A percentile compares a stretch with the other conserved stretches of the same genome.
phyloP scores from a whole-genome alignment of 2,329 filamentous ascomycete species.

The Drechslerella dactyloides region DNA sequence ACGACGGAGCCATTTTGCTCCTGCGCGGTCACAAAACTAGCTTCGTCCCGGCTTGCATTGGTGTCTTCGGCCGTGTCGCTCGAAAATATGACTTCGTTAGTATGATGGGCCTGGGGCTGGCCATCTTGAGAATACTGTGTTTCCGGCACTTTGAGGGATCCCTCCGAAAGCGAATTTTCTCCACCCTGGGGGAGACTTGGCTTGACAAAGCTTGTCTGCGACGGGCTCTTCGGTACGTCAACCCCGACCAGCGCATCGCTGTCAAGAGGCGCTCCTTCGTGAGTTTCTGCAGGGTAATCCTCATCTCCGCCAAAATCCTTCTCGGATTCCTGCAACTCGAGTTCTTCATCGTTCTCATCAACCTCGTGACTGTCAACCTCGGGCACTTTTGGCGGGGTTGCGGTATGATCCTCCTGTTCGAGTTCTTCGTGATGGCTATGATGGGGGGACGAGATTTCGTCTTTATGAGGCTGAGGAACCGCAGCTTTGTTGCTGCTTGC shows the following conservation, averaged over 20 bases:
- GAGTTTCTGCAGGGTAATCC: constrained; percentile 11
- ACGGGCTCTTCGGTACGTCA: constrained; percentile 47
- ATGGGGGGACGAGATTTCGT: background rate
- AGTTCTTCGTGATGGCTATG: background rate
- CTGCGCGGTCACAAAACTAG: constrained; percentile 42
- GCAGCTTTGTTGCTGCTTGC: background rate
- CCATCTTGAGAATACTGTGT: constrained; percentile 30
- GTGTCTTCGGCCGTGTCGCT: constrained; percentile 1
- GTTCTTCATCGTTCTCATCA: constrained; percentile 24
- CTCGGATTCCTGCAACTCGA: constrained; percentile 45
- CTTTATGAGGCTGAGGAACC: constrained; percentile 8
- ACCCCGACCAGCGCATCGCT: constrained; percentile 1
- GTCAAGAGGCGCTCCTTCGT: constrained; percentile 8
- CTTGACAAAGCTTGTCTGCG: constrained; percentile 24
- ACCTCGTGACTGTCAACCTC: background rate
- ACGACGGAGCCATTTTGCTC: constrained; percentile 28
- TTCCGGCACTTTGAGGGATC: constrained; percentile 36
- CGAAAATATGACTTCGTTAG: background rate
- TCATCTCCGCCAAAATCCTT: constrained; percentile 23
- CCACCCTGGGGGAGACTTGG: background rate
- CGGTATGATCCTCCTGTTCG: background rate
- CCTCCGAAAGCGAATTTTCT: constrained; percentile 29
- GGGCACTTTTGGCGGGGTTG: background rate
- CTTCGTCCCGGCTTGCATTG: constrained; percentile 25
- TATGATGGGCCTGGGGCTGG: constrained; percentile 2